Evolutionary conservation across 345 rosid genomes (phyloP), one percentile per base, ranked within the genome.

Genomic region (Triadica sebifera): DNA sequence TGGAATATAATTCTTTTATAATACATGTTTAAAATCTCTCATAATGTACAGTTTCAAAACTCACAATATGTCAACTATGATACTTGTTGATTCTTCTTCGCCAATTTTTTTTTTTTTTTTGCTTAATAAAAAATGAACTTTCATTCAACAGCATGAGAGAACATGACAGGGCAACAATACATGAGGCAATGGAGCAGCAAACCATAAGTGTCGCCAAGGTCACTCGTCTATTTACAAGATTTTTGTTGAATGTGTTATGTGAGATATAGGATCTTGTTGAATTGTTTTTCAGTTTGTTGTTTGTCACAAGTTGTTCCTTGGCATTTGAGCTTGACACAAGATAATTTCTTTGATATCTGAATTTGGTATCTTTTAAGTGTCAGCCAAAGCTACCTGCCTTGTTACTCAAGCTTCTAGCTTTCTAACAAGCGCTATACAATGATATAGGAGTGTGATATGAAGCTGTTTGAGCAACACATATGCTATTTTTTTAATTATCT

Each of bases 151-250:
- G 98, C 81, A 92, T 92, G 98, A 91, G 92, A 82, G 98, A 90
- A 82, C 98, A 94, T 83, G 98, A 94, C 84, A 86, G 98, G 78
- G 98, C 98, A 74, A 92, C 97, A 60, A 94, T 94, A 86, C 98
- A 94, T 12, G 98, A 94, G 79, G 98, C 97, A 75, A 94, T 94
- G 98, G 98, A 94, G 86, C 98, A 94, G 85, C 98, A 94, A 85
- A 92, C 97, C 15, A 94, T 94, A 82, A 94, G 98, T 68, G 87
- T 94, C 69, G 98, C 97, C 50, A 94, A 94, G 98, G 98, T 94
- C 80, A 64, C 74, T 58, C 41, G 45, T 52, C 56, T 46, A 38
- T 70, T n/a, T 65, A 38, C 59, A 38, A 8, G 5, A n/a, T 43
- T 62, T 47, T 75, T 29, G 53, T 62, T 64, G 34, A 29, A 45